A percentile compares a stretch with the other conserved stretches of the same genome.
Conservation (phyloP, 768 basidiomycete genomes). For the Calocybe gangraenosa region DNA sequence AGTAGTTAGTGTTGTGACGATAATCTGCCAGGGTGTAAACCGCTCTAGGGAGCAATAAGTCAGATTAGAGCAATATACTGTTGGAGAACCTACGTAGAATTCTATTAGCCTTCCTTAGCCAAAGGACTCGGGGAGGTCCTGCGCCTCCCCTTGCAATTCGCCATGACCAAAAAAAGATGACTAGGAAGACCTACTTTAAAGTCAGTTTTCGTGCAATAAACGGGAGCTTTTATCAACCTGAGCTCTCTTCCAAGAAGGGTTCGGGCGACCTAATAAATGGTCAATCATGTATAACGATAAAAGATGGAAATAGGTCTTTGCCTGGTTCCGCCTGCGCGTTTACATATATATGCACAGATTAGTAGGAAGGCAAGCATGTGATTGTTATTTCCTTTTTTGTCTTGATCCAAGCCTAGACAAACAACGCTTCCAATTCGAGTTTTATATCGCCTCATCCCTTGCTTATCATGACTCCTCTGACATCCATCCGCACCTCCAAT, state of each 20-base stretch:
- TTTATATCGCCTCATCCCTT: too few species aligned
- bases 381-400: slow-evolving; percentile 2
- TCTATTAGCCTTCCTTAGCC: slow-evolving; percentile 57
- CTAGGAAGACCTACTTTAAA: slow-evolving; percentile 69
- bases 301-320: not conserved
- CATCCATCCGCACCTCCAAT: slow-evolving; percentile 36
- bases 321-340: too few species aligned
- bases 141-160: slow-evolving; percentile 64
- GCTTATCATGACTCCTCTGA: slow-evolving; percentile 27
- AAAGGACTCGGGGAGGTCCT: slow-evolving; percentile 61
- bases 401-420: too few species aligned
- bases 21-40: slow-evolving; percentile 96
- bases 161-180: slow-evolving; percentile 91
- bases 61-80: not conserved
- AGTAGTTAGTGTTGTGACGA: slow-evolving; percentile 79
- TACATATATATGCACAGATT: not conserved
- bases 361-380: slow-evolving; percentile 15
- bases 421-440: too few species aligned
- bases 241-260: slow-evolving; percentile 82
- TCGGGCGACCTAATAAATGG: slow-evolving; percentile 85
- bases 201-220: not conserved
- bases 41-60: slow-evolving; percentile 40
- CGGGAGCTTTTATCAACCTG: slow-evolving; percentile 45
- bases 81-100: slow-evolving; percentile 44
- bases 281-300: slow-evolving; percentile 69